A percentile compares a stretch with the other conserved stretches of the same genome.
These are phyloP conservation scores for Thalia dealbata DNA, from an alignment of 176 grass and related monocot genomes.

Conservation along the genomic window DNA sequence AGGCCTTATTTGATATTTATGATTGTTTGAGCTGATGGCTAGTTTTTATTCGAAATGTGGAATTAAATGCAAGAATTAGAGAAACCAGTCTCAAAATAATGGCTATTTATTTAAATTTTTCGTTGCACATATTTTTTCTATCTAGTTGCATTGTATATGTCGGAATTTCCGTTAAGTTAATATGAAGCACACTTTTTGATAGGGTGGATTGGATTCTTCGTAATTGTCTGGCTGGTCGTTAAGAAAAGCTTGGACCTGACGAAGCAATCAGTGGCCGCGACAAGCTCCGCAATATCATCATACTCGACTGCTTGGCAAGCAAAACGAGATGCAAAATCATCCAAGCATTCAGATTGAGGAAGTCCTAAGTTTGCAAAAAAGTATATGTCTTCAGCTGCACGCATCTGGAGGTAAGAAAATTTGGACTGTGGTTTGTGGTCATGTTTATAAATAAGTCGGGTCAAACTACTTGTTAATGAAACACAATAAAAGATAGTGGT, in stretches of 20 bases:
- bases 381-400: background rate
- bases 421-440: too few species aligned
- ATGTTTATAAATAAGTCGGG: too few species aligned
- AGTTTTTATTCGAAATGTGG: background rate
- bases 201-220: slow-evolving; percentile 76
- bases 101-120: background rate
- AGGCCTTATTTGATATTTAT: background rate
- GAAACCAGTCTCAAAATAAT: too few species aligned
- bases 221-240: slow-evolving; percentile 34
- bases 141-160: background rate
- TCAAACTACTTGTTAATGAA: too few species aligned
- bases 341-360: background rate
- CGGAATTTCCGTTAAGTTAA: background rate
- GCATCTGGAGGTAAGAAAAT: background rate
- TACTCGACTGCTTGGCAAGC: slow-evolving; percentile 41
- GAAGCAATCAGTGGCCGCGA: slow-evolving; percentile 26
- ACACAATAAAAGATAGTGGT: too few species aligned
- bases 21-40: background rate
- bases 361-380: too few species aligned
- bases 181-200: slow-evolving; percentile 5
- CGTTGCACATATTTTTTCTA: background rate
- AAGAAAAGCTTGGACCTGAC: slow-evolving; percentile 41
- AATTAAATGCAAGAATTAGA: too few species aligned
- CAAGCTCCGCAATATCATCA: slow-evolving; percentile 21
- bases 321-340: background rate